Evolutionary conservation across 169 alveolate genomes (phyloP).

Genomic region (Babesia bigemina): DNA sequence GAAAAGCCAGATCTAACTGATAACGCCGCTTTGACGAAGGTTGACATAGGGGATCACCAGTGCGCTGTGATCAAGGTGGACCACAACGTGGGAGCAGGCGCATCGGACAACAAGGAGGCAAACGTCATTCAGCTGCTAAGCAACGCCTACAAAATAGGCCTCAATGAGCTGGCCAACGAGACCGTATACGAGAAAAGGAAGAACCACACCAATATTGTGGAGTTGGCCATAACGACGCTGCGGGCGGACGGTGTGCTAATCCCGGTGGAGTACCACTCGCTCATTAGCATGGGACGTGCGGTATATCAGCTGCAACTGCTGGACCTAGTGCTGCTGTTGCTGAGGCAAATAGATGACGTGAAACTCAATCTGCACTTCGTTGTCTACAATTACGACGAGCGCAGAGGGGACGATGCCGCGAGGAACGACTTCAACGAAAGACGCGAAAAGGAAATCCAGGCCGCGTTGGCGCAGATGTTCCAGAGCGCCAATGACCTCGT

Average conservation of each 20-base stretch:
- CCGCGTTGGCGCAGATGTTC: constrained; percentile 1
- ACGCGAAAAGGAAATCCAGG: constrained; percentile 35
- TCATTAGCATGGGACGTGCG: constrained; percentile 17
- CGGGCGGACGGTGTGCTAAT: constrained; percentile 44
- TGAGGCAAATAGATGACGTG: constrained; percentile 6
- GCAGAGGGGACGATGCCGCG: not conserved
- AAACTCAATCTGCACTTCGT: constrained; percentile 38
- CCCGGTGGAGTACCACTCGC: constrained; percentile 30
- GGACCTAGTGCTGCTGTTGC: not conserved
- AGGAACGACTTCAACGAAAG: constrained; percentile 13
- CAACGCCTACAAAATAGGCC: constrained; percentile 8
- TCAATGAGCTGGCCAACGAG: constrained; percentile 7
- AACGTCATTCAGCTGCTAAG: constrained; percentile 4
- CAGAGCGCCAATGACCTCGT: not conserved
- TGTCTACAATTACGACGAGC: constrained; percentile 12
- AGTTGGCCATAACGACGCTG: constrained; percentile 35
- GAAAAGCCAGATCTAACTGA: not conserved
- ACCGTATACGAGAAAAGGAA: constrained; percentile 20
- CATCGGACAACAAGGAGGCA: not conserved
- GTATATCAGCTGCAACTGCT: constrained; percentile 20
- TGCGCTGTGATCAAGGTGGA: not conserved
- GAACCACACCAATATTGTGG: constrained; percentile 13
- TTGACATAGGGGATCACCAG: not conserved
- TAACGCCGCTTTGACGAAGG: not conserved
- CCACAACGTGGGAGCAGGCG: not conserved